A percentile compares a stretch with the other conserved stretches of the same genome.
These are phyloP conservation scores for Diutina siamensis DNA, from an alignment of 1,139 yeast species.

Conservation along the genomic window DNA sequence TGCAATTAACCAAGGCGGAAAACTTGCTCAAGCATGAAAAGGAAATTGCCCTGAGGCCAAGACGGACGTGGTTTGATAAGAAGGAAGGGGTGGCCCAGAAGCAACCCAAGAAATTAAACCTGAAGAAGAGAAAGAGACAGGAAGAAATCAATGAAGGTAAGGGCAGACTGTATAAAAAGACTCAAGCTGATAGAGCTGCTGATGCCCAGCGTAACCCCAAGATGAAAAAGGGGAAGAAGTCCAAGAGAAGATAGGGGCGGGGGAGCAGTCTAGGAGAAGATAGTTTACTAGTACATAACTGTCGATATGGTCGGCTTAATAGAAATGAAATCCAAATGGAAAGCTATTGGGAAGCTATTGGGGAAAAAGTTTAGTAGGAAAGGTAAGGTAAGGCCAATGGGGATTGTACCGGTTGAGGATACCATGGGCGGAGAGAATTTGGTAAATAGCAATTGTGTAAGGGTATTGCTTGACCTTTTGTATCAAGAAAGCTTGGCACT, in stretches of 20 bases:
- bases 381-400: too few species aligned
- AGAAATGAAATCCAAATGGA: too few species aligned
- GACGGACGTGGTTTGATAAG: conserved; percentile 80
- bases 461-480: too few species aligned
- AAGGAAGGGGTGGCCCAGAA: conserved; percentile 37
- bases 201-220: conserved; percentile 12
- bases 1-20: conserved; percentile 78
- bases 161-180: conserved; percentile 55
- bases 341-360: too few species aligned
- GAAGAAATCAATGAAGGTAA: conserved; percentile 31
- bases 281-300: too few species aligned
- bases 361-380: too few species aligned
- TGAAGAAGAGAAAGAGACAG: conserved; percentile 49
- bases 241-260: background rate
- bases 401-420: too few species aligned
- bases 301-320: too few species aligned
- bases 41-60: conserved; percentile 84
- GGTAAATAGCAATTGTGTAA: too few species aligned
- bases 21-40: conserved; percentile 68
- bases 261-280: too few species aligned
- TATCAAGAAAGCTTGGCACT: too few species aligned
- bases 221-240: conserved; percentile 16
- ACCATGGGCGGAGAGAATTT: too few species aligned
- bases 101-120: conserved; percentile 33
- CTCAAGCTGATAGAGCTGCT: conserved; percentile 47